Evolutionary conservation across 371 early-diverging fungal genomes (phyloP).

Genomic region (Haplosporangium sp.): DNA sequence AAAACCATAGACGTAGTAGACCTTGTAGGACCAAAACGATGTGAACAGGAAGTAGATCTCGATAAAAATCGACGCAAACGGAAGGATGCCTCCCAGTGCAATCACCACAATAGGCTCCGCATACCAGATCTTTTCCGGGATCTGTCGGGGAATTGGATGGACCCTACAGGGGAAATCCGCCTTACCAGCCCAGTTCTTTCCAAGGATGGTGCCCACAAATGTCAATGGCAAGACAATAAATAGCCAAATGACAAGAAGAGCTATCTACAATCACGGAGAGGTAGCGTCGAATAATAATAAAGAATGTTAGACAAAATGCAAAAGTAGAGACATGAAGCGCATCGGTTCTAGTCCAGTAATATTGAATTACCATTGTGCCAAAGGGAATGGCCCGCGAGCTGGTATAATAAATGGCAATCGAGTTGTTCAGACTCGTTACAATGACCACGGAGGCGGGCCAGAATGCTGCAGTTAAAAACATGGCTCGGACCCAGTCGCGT

Average conservation of each 20-base stretch:
- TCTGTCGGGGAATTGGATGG: slow-evolving; percentile 84
- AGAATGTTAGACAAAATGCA: neutral
- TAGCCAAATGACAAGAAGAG: slow-evolving; percentile 78
- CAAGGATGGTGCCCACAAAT: slow-evolving; percentile 80
- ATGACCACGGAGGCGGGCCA: slow-evolving; percentile 75
- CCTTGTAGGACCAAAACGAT: slow-evolving; percentile 87
- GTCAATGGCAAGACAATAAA: slow-evolving; percentile 82
- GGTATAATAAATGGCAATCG: slow-evolving; percentile 78
- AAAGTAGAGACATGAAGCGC: neutral
- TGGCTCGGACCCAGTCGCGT: slow-evolving; percentile 77
- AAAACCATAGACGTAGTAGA: slow-evolving; percentile 89
- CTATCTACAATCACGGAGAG: slow-evolving; percentile 53
- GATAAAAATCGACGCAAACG: slow-evolving; percentile 87
- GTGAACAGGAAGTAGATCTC: slow-evolving; percentile 90
- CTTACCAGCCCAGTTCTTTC: slow-evolving; percentile 74
- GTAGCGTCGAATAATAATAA: too few species aligned
- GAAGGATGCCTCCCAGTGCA: slow-evolving; percentile 79
- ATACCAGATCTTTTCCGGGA: slow-evolving; percentile 83
- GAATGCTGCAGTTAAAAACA: slow-evolving; percentile 76
- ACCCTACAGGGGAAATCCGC: slow-evolving; percentile 84
- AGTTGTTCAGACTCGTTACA: slow-evolving; percentile 75
- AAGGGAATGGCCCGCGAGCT: slow-evolving; percentile 87
- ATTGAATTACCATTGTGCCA: slow-evolving; percentile 67
- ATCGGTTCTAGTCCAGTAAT: neutral
- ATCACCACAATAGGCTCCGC: slow-evolving; percentile 72